These are phyloP conservation scores for Phialocephala sp. DNA, from an alignment of 2,329 filamentous ascomycete genomes.

Conservation along the genomic window DNA sequence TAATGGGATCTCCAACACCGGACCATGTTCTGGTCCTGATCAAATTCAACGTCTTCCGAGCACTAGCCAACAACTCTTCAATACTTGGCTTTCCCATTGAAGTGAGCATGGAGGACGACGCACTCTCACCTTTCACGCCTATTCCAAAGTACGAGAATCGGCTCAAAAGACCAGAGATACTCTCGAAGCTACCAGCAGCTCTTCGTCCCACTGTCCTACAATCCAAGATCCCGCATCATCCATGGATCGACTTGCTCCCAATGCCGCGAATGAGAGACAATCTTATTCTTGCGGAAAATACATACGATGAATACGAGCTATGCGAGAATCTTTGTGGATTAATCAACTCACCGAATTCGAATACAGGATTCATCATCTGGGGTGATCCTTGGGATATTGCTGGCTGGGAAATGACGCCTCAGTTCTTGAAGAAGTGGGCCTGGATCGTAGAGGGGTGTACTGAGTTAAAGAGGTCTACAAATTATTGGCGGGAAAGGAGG, in stretches of 20 bases:
- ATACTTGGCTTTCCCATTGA: constrained; percentile 21
- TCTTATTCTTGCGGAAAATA: constrained; percentile 3
- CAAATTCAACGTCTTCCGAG: constrained; percentile 31
- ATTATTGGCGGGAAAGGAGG: constrained; percentile 33
- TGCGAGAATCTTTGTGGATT: constrained; percentile 30
- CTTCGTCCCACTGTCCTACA: constrained; percentile 42
- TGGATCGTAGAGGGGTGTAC: constrained; percentile 35
- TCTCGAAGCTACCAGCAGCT: constrained; percentile 8
- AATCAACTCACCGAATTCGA: constrained; percentile 24
- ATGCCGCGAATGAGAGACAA: constrained; percentile 19
- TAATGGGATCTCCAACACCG: constrained; percentile 24
- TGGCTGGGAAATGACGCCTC: constrained; percentile 25
- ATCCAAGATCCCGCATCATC: constrained; percentile 40
- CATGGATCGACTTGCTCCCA: constrained; percentile 46
- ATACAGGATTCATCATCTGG: constrained; percentile 44
- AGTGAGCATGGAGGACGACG: constrained; percentile 23
- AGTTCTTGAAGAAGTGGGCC: constrained; percentile 35
- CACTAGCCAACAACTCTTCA: constrained; percentile 21
- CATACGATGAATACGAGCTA: constrained; percentile 28
- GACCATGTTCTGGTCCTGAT: constrained; percentile 30
- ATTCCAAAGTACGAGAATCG: neutral
- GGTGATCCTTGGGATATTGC: constrained; percentile 39
- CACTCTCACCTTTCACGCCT: constrained; percentile 28
- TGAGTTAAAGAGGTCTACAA: constrained; percentile 37
- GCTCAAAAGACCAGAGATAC: neutral